Conservation (phyloP, 495 filamentous ascomycete species). For the Talaromyces liani region DNA sequence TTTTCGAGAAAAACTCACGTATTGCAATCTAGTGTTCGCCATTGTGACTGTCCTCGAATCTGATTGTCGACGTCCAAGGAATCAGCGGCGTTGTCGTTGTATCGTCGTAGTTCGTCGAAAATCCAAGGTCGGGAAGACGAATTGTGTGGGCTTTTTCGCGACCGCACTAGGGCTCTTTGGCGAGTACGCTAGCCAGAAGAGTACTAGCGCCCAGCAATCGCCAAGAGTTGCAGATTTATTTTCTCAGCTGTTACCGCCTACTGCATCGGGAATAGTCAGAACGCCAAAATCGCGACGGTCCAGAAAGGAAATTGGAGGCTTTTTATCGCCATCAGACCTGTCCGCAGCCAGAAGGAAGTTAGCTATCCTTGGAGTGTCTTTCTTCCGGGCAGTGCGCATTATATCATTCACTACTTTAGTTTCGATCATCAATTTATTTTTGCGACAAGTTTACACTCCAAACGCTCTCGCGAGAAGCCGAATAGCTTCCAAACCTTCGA, state of each 20-base stretch:
- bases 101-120: slow-evolving; percentile 48
- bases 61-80: slow-evolving; percentile 31
- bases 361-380: slow-evolving; percentile 8
- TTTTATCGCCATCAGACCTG: slow-evolving; percentile 14
- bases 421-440: slow-evolving; percentile 5
- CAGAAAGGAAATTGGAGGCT: slow-evolving; percentile 17
- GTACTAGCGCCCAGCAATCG: slow-evolving; percentile 6
- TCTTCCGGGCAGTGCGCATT: background rate
- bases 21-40: slow-evolving; percentile 65
- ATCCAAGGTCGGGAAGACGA: slow-evolving; percentile 25
- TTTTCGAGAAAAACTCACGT: slow-evolving; percentile 45
- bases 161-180: slow-evolving; percentile 43
- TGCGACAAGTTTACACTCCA: background rate
- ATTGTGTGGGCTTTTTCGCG: slow-evolving; percentile 45
- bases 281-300: slow-evolving; percentile 28
- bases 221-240: slow-evolving; percentile 4
- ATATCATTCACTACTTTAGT: background rate
- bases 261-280: slow-evolving; percentile 22
- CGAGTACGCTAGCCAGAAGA: slow-evolving; percentile 29
- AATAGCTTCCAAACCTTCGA: slow-evolving; percentile 4
- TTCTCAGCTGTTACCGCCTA: slow-evolving; percentile 4
- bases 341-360: slow-evolving; percentile 44
- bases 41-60: slow-evolving; percentile 50
- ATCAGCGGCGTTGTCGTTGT: slow-evolving; percentile 50
- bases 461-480: slow-evolving; percentile 4